These are phyloP conservation scores for Penicillium verhagenii DNA, from an alignment of 495 filamentous ascomycete species.

Conservation along the genomic window DNA sequence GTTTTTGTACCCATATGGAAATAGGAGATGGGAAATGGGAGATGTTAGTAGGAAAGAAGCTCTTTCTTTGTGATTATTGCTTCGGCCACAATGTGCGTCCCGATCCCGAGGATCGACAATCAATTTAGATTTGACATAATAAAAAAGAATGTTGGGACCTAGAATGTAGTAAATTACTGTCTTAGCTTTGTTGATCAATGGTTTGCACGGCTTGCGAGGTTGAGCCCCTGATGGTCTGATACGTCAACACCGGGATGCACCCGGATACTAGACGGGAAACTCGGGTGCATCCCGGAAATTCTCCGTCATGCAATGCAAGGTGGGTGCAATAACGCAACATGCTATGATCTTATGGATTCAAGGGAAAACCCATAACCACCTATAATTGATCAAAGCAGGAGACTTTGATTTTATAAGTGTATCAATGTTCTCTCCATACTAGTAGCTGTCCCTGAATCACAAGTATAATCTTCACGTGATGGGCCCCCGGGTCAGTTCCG, in stretches of 20 bases:
- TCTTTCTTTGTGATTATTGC: not conserved
- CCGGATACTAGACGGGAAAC: constrained; percentile 4
- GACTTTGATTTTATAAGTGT: no score
- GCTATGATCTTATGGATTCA: no score
- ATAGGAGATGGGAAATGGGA: not conserved
- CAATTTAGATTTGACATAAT: not conserved
- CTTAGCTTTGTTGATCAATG: not conserved
- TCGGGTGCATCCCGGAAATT: constrained; percentile 17
- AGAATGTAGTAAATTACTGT: not conserved
- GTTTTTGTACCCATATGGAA: no score
- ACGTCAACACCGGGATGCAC: constrained; percentile 24
- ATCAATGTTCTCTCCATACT: no score
- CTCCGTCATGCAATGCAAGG: not conserved
- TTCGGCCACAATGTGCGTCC: not conserved
- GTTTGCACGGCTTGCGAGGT: constrained; percentile 12
- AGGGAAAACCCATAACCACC: no score
- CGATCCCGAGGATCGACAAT: not conserved
- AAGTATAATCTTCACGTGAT: constrained; percentile 9
- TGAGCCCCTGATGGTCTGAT: constrained; percentile 1
- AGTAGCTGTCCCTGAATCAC: no score
- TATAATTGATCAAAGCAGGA: no score
- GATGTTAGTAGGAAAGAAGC: not conserved
- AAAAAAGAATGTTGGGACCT: not conserved
- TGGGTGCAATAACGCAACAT: not conserved
- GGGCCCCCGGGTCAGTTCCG: constrained; percentile 7